A percentile compares a stretch with the other conserved stretches of the same genome.
phyloP scores from a whole-genome alignment of 176 grass and related monocot species.

The Themeda triandra region DNA sequence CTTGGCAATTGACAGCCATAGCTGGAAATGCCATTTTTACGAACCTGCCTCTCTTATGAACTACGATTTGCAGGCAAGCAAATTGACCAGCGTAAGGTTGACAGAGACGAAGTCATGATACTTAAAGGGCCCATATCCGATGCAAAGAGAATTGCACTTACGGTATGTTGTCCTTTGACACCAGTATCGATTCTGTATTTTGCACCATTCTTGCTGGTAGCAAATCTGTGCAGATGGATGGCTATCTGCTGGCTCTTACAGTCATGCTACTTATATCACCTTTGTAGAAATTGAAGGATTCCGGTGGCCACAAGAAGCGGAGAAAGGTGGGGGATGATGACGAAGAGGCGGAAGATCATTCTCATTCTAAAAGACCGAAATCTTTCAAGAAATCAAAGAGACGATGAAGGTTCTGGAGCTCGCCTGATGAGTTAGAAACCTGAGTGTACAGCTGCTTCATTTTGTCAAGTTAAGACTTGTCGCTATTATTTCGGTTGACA shows the following conservation, averaged over 20 bases:
- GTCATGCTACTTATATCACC: neutral
- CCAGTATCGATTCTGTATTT: neutral
- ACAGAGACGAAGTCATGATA: conserved; percentile 56
- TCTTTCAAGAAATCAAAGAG: conserved; percentile 50
- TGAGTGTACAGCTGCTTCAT: conserved; percentile 9
- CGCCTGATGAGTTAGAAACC: neutral
- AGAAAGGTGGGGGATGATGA: conserved; percentile 56
- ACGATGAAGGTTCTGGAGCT: conserved; percentile 29
- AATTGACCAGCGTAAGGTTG: conserved; percentile 46
- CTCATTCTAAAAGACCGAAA: conserved; percentile 28
- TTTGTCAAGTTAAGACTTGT: neutral
- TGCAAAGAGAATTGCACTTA: conserved; percentile 69
- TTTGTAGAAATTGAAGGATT: conserved; percentile 67
- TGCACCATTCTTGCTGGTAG: neutral
- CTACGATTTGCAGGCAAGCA: conserved; percentile 40
- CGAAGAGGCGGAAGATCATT: conserved; percentile 42
- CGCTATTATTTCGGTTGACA: neutral
- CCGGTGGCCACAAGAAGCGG: conserved; percentile 45
- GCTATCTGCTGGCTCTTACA: neutral
- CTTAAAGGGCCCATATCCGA: conserved; percentile 55
- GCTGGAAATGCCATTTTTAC: neutral
- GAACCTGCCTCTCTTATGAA: neutral
- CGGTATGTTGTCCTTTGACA: conserved; percentile 23
- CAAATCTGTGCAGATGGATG: neutral
- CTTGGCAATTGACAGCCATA: neutral